Evolutionary conservation across 768 basidiomycete species (phyloP), one percentile per base, ranked within the genome.

Genomic region (Tubosaeta brunneosetosa): DNA sequence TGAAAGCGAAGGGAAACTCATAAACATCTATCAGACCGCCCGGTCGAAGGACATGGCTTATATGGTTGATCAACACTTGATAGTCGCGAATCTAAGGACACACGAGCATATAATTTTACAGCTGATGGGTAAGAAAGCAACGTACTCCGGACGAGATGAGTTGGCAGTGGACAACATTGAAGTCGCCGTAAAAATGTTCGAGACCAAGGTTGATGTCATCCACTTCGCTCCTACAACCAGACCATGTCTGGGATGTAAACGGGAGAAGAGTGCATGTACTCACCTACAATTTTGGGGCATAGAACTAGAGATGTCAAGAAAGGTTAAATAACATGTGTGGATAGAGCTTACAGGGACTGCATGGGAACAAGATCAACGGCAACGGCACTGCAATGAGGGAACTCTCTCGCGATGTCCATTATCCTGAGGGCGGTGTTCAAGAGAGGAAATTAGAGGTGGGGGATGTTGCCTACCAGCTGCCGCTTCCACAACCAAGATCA

Each of bases 141-240:
- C 86, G 64, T 61, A 89, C 88, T 34, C 89, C 89, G 22, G 86
- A 81, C 3, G 83, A 77, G 52, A 91, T 78, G 36, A 90, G 77
- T 22, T 84, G 82, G 31, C 80, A 79, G 61, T 90, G 88, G 0
- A 86, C 85, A 14, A 85, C 84, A 60, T 91, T 78, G 70, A 90
- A 91, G 53, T 84, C 78, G 10, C 83, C 83, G 61, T 85, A 88
- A 65, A 83, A 90, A 69, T 91, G 89, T 59, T 90, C 86, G 22
- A 91, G 72, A 3, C 89, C 88, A 16, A 90, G 79, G 69, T 91
- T 91, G 64, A 91, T 83, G 64, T 91, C 89, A 64, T 91, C 89
- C 8, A 90, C 79, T 66, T 91, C 88, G 61, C 84, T 88, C 73
- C 88, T 90, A 56, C 27, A 61, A 47, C 47, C 27, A 53, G 19